phyloP scores from a whole-genome alignment of 192 early-diverging fungal species.

The Backusella macrospora region DNA sequence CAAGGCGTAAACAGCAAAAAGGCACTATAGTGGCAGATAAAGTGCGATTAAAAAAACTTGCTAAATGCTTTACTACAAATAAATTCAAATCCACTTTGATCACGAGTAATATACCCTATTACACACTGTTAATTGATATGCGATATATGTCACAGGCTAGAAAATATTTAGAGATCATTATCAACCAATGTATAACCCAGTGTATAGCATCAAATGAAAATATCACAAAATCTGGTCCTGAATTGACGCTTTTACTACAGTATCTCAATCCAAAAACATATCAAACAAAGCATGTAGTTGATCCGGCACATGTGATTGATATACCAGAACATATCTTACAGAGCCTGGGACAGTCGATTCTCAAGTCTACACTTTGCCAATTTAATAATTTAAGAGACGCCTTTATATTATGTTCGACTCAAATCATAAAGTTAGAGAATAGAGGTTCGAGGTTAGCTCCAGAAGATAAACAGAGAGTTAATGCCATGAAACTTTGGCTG shows the following conservation, averaged over 20 bases:
- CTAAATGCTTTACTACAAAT: neutral
- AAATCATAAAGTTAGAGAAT: slow-evolving; percentile 23
- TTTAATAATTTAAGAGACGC: slow-evolving; percentile 5
- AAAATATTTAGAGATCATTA: slow-evolving; percentile 14
- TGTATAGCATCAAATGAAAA: neutral
- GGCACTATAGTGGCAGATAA: neutral
- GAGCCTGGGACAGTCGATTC: slow-evolving; percentile 12
- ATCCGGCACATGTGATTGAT: slow-evolving; percentile 8
- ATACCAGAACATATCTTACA: slow-evolving; percentile 3
- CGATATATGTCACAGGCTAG: slow-evolving; percentile 14
- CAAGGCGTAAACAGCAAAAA: neutral
- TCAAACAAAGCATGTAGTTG: neutral
- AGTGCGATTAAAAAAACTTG: neutral
- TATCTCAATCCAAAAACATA: slow-evolving; percentile 33
- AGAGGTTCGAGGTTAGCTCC: neutral
- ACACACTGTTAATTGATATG: slow-evolving; percentile 17
- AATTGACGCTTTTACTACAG: slow-evolving; percentile 23
- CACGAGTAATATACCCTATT: slow-evolving; percentile 6
- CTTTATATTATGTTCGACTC: neutral
- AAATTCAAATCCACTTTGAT: neutral
- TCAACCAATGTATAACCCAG: slow-evolving; percentile 14
- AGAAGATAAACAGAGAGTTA: slow-evolving; percentile 11
- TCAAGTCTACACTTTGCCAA: neutral
- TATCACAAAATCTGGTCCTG: neutral
- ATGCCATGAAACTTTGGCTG: slow-evolving; percentile 35